Conservation (phyloP, 306 rosid species). For the Lathyrus aphaca region DNA sequence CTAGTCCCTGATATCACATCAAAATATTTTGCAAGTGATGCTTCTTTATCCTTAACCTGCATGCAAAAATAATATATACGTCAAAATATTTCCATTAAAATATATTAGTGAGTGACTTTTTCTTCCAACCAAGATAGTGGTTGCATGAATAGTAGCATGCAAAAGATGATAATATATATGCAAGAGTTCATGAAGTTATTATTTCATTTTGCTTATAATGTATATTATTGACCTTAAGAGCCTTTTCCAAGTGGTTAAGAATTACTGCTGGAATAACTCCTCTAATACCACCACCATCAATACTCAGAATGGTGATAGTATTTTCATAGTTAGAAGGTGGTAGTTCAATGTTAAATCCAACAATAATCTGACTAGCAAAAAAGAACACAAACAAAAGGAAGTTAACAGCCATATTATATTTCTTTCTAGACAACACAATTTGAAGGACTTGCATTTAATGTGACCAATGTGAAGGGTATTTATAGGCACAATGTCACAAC, state of each 20-base stretch:
- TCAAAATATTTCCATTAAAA: too few species aligned
- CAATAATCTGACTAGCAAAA: constrained; percentile 12
- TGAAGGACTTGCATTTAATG: not conserved
- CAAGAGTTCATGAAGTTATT: too few species aligned
- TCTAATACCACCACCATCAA: constrained; percentile 43
- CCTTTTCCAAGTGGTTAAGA: constrained; percentile 30
- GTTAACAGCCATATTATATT: constrained; percentile 15
- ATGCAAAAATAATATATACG: not conserved
- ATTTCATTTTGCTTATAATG: not conserved
- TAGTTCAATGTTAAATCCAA: constrained; percentile 14
- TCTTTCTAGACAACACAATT: not conserved
- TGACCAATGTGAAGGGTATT: constrained; percentile 12
- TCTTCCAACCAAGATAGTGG: too few species aligned
- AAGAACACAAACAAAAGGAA: constrained; percentile 5
- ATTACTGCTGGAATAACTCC: constrained; percentile 39
- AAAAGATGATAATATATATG: too few species aligned
- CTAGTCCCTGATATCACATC: constrained; percentile 45
- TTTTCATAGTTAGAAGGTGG: constrained; percentile 30
- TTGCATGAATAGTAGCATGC: too few species aligned
- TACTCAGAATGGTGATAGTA: constrained; percentile 34
- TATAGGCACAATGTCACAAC: constrained; percentile 1
- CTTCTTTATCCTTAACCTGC: constrained; percentile 27
- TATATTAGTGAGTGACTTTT: too few species aligned
- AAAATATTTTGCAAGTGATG: constrained; percentile 36
- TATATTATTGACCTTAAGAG: constrained; percentile 37